These are phyloP conservation scores for Arachnopeziza araneosa DNA, from an alignment of 2,329 filamentous ascomycete species.

Conservation along the genomic window DNA sequence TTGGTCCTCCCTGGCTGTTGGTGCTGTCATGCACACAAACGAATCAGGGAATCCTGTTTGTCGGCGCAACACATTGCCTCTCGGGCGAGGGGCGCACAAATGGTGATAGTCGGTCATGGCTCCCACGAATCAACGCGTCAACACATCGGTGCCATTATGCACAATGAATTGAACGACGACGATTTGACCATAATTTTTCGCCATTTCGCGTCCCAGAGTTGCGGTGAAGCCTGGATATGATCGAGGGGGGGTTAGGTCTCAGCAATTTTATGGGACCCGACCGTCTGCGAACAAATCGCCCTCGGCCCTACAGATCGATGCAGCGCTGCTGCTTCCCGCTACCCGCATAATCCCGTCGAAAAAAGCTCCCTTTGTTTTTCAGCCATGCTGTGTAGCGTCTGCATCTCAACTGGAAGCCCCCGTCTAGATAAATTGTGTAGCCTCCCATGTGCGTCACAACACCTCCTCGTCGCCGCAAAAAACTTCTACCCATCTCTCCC, in stretches of 20 bases:
- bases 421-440: background rate
- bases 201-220: slow-evolving; percentile 13
- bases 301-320: slow-evolving; percentile 5
- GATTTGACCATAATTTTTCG: slow-evolving; percentile 15
- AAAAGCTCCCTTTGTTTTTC: slow-evolving; percentile 5
- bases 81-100: background rate
- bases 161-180: slow-evolving; percentile 15
- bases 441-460: background rate
- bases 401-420: background rate
- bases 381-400: background rate
- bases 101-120: background rate
- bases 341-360: slow-evolving; percentile 6
- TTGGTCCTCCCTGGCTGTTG: background rate
- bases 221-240: slow-evolving; percentile 20
- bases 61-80: background rate
- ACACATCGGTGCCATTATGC: slow-evolving; percentile 11
- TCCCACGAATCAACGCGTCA: background rate
- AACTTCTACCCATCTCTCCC: background rate
- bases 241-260: background rate
- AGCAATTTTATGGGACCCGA: slow-evolving; percentile 2
- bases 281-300: slow-evolving; percentile 4
- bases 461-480: background rate
- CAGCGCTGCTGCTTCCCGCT: background rate
- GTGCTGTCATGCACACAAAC: background rate
- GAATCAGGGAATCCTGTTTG: background rate